phyloP scores from a whole-genome alignment of 2,329 filamentous ascomycete genomes.

The Alternaria longipes region DNA sequence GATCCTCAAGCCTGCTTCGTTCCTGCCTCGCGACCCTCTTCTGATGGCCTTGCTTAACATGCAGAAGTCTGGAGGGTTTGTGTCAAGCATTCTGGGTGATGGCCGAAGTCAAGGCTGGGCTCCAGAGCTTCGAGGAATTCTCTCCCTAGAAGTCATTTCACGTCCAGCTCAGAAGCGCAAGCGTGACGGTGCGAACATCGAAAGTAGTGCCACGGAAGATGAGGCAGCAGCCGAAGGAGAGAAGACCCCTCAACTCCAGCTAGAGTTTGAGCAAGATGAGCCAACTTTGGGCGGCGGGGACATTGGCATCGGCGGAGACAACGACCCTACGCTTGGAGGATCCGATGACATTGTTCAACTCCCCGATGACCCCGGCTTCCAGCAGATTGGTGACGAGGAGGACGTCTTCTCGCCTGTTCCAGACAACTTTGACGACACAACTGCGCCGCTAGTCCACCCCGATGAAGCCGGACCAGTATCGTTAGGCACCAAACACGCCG shows the following conservation, averaged over 20 bases:
- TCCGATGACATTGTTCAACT: slow-evolving; percentile 42
- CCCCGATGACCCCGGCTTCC: slow-evolving; percentile 36
- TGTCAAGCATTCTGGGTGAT: slow-evolving; percentile 84
- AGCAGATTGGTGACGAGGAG: slow-evolving; percentile 44
- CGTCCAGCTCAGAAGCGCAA: slow-evolving; percentile 89
- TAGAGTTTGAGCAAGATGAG: slow-evolving; percentile 64
- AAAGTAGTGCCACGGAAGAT: slow-evolving; percentile 74
- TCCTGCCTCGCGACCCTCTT: slow-evolving; percentile 86
- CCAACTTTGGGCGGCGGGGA: slow-evolving; percentile 57
- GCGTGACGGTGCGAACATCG: slow-evolving; percentile 85
- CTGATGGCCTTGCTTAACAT: slow-evolving; percentile 88
- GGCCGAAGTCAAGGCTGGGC: slow-evolving; percentile 83
- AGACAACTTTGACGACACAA: slow-evolving; percentile 80
- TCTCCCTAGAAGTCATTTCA: slow-evolving; percentile 85
- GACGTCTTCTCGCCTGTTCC: slow-evolving; percentile 50
- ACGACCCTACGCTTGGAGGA: slow-evolving; percentile 39
- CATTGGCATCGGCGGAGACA: slow-evolving; percentile 54
- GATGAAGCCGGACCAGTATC: slow-evolving; percentile 87
- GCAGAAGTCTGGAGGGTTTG: slow-evolving; percentile 90
- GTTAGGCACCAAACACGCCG: slow-evolving; percentile 91
- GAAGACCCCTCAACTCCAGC: slow-evolving; percentile 75
- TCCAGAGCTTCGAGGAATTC: slow-evolving; percentile 87
- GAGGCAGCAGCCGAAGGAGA: slow-evolving; percentile 60
- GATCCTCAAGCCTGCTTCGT: slow-evolving; percentile 83
- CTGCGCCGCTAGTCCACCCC: slow-evolving; percentile 77